Base-by-base conservation (phyloP, 192 early-diverging fungal genomes). In the Linnemannia schmuckeri region DNA sequence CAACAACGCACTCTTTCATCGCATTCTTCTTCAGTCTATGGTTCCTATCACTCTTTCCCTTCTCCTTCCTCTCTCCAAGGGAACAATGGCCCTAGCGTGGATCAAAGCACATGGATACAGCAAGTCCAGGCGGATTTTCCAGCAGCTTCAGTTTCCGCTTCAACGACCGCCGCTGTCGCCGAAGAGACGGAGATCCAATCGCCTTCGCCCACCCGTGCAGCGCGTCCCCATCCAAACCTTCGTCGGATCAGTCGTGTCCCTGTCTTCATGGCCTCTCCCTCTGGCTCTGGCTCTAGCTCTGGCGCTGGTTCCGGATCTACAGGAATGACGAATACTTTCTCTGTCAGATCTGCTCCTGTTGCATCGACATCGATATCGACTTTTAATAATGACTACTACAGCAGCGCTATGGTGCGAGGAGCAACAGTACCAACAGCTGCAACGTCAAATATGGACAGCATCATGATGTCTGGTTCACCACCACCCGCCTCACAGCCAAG, bases 191-290 rank as follows among this genome's bases (percentile, higher is more conserved):
- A 55, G 41, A 42, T 42, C 41, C 52, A 72, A 5, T 63, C 80
- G 35, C 38, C 81, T 41, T 46, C 57, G 18, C 40, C 66, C 12
- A 22, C 73, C 18, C 17, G 76, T 41, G 72, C 49, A n/a, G 63
- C 49, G 9, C 72, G 82, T 44, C n/a, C 71, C 8, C 82, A 70
- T 24, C 77, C 74, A 38, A 80, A 40, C 37, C 41, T 76, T 52
- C 72, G 83, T 30, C 73, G 82, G 1, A 75, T 85, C 52, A 71
- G 69, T 76, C 82, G 82, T 35, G 74, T 54, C 2, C 77, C 83
- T 12, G 83, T 68, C 30, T 79, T 85, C 55, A 35, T 71, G 7
- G 61, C 68, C 17, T 10, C 69, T 0, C 30, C 74, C 13, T 52
- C 79, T 15, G 61, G 61, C 30, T 33, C 27, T 66, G 61, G 61